phyloP scores from a whole-genome alignment of 768 basidiomycete genomes.

The Russula abietina region DNA sequence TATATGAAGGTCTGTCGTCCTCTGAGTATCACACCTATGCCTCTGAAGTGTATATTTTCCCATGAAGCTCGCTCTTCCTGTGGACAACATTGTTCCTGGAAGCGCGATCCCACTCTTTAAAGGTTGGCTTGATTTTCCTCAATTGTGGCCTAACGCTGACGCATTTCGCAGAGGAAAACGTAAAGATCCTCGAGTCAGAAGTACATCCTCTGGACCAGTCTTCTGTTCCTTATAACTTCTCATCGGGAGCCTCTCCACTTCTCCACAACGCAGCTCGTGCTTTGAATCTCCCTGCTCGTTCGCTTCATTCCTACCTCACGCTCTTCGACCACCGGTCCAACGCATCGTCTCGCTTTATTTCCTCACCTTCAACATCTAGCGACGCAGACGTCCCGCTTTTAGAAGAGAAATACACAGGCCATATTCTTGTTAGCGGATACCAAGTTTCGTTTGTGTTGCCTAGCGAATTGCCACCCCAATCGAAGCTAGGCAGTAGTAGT shows the following conservation, averaged over 20 bases:
- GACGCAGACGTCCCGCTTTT: slow-evolving; percentile 38
- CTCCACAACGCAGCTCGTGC: slow-evolving; percentile 65
- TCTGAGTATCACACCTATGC: neutral
- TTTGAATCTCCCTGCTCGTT: slow-evolving; percentile 57
- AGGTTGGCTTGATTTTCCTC: slow-evolving; percentile 35
- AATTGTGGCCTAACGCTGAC: neutral
- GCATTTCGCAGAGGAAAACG: slow-evolving; percentile 59
- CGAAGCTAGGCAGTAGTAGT: slow-evolving; percentile 23
- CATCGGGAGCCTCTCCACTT: slow-evolving; percentile 52
- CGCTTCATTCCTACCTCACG: slow-evolving; percentile 53
- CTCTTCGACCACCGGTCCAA: slow-evolving; percentile 37
- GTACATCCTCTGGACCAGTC: slow-evolving; percentile 70
- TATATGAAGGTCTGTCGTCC: slow-evolving; percentile 61
- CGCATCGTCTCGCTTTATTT: slow-evolving; percentile 34
- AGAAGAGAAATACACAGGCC: slow-evolving; percentile 65
- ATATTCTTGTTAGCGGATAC: slow-evolving; percentile 71
- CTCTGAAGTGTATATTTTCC: slow-evolving; percentile 1
- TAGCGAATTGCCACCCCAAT: slow-evolving; percentile 45
- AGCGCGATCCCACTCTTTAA: slow-evolving; percentile 66
- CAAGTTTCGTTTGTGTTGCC: slow-evolving; percentile 72
- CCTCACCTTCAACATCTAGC: slow-evolving; percentile 33
- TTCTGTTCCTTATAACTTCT: slow-evolving; percentile 72
- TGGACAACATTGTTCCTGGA: slow-evolving; percentile 60
- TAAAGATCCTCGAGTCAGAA: slow-evolving; percentile 66
- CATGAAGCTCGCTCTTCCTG: slow-evolving; percentile 53